Percentiles rank a stretch among this genome's conserved stretches.
phyloP scores from a whole-genome alignment of 1,284 basidiomycete genomes.

The Sutorius eximius region DNA sequence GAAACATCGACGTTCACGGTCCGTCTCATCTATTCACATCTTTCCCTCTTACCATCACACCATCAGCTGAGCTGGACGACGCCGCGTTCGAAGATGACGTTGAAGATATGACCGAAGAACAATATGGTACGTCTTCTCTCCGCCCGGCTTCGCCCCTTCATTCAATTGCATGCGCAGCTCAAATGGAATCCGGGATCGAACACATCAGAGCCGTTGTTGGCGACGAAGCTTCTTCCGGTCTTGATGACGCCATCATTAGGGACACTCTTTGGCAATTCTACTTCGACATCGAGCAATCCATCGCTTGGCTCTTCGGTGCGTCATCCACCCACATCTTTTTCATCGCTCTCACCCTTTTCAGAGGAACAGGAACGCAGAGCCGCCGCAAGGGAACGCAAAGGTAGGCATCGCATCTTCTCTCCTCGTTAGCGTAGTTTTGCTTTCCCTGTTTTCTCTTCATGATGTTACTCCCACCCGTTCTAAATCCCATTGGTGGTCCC shows the following conservation, averaged over 20 bases:
- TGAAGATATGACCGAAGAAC: constrained; percentile 69
- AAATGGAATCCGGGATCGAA: constrained; percentile 70
- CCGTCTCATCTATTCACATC: constrained; percentile 20
- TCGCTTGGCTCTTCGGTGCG: constrained; percentile 73
- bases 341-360: constrained; percentile 28
- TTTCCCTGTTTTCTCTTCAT: constrained; percentile 36
- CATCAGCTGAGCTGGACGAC: constrained; percentile 73
- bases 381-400: constrained; percentile 73
- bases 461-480: constrained; percentile 29
- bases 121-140: constrained; percentile 51
- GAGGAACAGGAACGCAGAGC: constrained; percentile 60
- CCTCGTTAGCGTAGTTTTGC: constrained; percentile 34
- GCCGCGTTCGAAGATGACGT: constrained; percentile 69
- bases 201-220: constrained; percentile 70
- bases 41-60: constrained; percentile 1
- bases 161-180: constrained; percentile 46
- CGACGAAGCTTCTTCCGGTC: constrained; percentile 58
- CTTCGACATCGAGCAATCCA: constrained; percentile 81
- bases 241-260: constrained; percentile 76
- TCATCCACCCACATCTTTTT: constrained; percentile 2
- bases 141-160: background rate
- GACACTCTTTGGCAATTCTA: constrained; percentile 88
- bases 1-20: constrained; percentile 90
- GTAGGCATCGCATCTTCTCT: constrained; percentile 51
- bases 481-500: constrained; percentile 37